Evolutionary conservation across 805 yeast species (phyloP).

Genomic region (Wickerhamiella sergipiensis): DNA sequence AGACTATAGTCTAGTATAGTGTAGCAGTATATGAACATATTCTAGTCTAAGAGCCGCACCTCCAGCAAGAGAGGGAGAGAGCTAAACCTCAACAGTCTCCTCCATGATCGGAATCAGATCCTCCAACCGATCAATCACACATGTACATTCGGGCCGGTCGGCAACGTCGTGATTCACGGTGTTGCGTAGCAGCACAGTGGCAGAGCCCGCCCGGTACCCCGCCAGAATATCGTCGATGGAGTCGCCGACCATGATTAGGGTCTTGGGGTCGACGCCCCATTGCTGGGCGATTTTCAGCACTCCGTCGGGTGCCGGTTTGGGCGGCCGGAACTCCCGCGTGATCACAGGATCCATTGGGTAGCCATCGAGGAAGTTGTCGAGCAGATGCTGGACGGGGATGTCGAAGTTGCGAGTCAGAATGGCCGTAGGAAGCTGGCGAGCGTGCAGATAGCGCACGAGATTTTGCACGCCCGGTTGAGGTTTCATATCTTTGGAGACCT

Average conservation of each 20-base stretch:
- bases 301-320: conserved; percentile 58
- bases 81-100: neutral
- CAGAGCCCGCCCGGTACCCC: conserved; percentile 50
- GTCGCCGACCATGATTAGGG: conserved; percentile 60
- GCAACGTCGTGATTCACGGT: conserved; percentile 36
- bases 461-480: conserved; percentile 34
- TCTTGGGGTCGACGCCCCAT: conserved; percentile 35
- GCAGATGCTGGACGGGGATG: conserved; percentile 26
- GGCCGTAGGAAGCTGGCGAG: conserved; percentile 30
- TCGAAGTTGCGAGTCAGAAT: conserved; percentile 46
- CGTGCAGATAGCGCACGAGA: conserved; percentile 26
- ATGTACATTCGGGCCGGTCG: conserved; percentile 26
- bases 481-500: conserved; percentile 46
- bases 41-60: too few species aligned
- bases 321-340: conserved; percentile 52
- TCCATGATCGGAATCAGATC: conserved; percentile 12
- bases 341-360: conserved; percentile 35
- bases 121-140: conserved; percentile 21
- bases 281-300: conserved; percentile 38
- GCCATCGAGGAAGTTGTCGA: conserved; percentile 31
- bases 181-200: conserved; percentile 40
- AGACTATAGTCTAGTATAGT: too few species aligned
- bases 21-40: too few species aligned
- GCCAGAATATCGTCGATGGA: conserved; percentile 56
- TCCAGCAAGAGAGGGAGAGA: too few species aligned